phyloP scores from a whole-genome alignment of 1,139 yeast species.

The Suhomyces bolitotheri region DNA sequence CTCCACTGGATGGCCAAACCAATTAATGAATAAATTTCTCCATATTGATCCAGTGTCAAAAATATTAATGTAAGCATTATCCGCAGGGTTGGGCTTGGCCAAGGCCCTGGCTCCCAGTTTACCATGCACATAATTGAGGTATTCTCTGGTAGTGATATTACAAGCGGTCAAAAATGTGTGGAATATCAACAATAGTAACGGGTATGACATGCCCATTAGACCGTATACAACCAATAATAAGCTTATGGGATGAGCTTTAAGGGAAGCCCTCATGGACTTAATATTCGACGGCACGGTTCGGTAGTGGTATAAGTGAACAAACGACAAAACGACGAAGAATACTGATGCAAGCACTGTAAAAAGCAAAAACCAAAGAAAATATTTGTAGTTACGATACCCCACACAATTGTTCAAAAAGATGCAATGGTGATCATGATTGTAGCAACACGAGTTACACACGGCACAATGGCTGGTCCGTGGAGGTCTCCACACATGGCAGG shows the following conservation, averaged over 20 bases:
- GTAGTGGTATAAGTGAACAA: constrained; percentile 29
- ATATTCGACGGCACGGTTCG: constrained; percentile 1
- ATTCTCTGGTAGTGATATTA: constrained; percentile 75
- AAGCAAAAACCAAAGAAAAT: constrained; percentile 43
- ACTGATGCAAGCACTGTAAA: constrained; percentile 24
- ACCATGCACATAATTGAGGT: constrained; percentile 42
- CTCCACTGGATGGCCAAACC: constrained; percentile 55
- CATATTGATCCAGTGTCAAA: constrained; percentile 39
- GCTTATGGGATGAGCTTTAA: constrained; percentile 38
- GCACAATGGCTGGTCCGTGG: constrained; percentile 48
- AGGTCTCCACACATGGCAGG: constrained; percentile 52
- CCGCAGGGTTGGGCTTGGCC: constrained; percentile 6
- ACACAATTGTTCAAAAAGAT: constrained; percentile 43
- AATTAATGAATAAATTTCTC: constrained; percentile 45
- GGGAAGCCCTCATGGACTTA: constrained; percentile 5
- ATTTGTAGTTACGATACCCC: constrained; percentile 35
- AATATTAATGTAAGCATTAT: constrained; percentile 36
- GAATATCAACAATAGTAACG: constrained; percentile 49
- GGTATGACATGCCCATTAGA: constrained; percentile 50
- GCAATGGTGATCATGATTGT: constrained; percentile 47
- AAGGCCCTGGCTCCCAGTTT: constrained; percentile 9
- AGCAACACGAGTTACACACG: constrained; percentile 46
- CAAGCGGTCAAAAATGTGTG: constrained; percentile 56
- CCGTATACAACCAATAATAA: constrained; percentile 51
- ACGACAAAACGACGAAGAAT: constrained; percentile 26